A percentile compares a stretch with the other conserved stretches of the same genome.
Evolutionary conservation across 2,329 filamentous ascomycete genomes (phyloP).

Genomic region (Sphaceloma murrayae): DNA sequence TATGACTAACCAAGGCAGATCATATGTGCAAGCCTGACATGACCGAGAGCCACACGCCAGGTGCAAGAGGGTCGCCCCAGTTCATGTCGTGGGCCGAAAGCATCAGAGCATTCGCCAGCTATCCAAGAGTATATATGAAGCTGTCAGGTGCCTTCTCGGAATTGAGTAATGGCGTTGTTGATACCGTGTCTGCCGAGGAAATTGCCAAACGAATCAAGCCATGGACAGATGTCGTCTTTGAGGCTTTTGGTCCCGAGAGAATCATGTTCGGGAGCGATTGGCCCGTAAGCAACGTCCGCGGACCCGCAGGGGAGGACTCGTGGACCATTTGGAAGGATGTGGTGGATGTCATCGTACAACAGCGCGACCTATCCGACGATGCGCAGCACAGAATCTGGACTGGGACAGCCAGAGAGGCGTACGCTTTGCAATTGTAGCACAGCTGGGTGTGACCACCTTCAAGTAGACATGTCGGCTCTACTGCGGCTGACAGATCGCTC

Average conservation of each 20-base stretch:
- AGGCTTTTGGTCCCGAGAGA: conserved; percentile 59
- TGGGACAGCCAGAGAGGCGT: conserved; percentile 62
- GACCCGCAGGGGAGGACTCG: conserved; percentile 46
- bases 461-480: neutral
- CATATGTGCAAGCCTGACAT: conserved; percentile 86
- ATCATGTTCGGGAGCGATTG: conserved; percentile 92
- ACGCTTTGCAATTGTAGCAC: conserved; percentile 33
- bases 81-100: conserved; percentile 61
- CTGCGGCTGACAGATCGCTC: conserved; percentile 16
- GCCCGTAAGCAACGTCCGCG: conserved; percentile 74
- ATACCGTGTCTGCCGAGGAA: conserved; percentile 39
- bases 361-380: conserved; percentile 44
- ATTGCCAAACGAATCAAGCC: conserved; percentile 56
- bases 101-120: conserved; percentile 57
- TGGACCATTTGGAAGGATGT: conserved; percentile 70
- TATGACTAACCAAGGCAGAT: conserved; percentile 42
- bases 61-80: conserved; percentile 32
- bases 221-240: conserved; percentile 64
- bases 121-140: conserved; percentile 70
- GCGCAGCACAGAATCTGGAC: conserved; percentile 62
- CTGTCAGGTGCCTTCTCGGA: conserved; percentile 80
- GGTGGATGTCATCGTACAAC: conserved; percentile 54
- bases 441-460: neutral
- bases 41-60: conserved; percentile 40
- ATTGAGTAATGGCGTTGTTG: conserved; percentile 46